These are phyloP conservation scores for Picocystis sp. DNA, from an alignment of 163 green algal species.

Conservation along the genomic window DNA sequence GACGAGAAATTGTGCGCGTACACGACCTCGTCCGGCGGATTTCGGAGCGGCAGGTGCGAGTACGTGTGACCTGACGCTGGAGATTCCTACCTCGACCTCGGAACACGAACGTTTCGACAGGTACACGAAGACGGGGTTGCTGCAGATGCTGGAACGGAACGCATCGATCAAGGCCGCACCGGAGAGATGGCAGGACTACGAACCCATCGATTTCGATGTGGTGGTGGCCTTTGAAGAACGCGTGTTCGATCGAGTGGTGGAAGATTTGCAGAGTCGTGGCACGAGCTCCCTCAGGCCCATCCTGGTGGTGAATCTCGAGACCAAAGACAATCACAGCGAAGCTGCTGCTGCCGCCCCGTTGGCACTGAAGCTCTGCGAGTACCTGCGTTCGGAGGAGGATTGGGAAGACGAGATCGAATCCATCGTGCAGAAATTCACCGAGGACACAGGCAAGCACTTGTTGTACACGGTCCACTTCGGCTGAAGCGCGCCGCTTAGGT, in stretches of 20 bases:
- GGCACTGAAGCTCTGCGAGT: slow-evolving; percentile 50
- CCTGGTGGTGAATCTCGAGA: slow-evolving; percentile 42
- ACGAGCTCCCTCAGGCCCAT: slow-evolving; percentile 25
- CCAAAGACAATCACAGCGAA: slow-evolving; percentile 59
- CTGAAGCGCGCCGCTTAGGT: slow-evolving; percentile 31
- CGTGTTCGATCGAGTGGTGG: slow-evolving; percentile 66
- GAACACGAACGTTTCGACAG: slow-evolving; percentile 8
- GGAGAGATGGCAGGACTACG: slow-evolving; percentile 68
- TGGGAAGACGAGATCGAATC: slow-evolving; percentile 57
- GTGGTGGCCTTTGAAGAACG: slow-evolving; percentile 78
- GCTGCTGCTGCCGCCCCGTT: slow-evolving; percentile 51
- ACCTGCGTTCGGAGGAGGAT: slow-evolving; percentile 39
- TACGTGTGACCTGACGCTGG: not conserved
- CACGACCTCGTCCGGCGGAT: not conserved
- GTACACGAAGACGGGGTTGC: slow-evolving; percentile 67
- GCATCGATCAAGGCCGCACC: slow-evolving; percentile 62
- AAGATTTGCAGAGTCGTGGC: slow-evolving; percentile 37
- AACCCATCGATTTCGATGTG: slow-evolving; percentile 53
- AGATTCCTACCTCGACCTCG: not conserved
- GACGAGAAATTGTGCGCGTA: slow-evolving; percentile 17
- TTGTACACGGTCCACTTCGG: slow-evolving; percentile 59
- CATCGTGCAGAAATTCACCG: slow-evolving; percentile 37
- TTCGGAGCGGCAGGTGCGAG: not conserved
- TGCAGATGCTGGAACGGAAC: slow-evolving; percentile 75
- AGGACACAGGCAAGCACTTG: slow-evolving; percentile 29